A percentile compares a stretch with the other conserved stretches of the same genome.
phyloP scores from a whole-genome alignment of 148 eudicot genomes.

The Talinum fruticosum region DNA sequence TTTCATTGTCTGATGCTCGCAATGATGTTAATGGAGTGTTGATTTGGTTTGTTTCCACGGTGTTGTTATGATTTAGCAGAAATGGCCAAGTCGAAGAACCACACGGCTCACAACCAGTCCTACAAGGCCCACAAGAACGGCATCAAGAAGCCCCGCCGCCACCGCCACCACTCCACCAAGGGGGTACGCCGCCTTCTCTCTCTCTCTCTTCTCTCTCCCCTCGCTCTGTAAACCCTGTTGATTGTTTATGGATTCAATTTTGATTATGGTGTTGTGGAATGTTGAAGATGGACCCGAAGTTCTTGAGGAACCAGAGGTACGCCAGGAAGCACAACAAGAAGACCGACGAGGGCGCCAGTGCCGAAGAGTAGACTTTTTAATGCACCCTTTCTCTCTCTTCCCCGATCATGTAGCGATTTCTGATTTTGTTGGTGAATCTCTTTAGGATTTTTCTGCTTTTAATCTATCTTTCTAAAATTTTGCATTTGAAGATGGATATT shows the following conservation, averaged over 20 bases:
- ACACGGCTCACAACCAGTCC: conserved; percentile 88
- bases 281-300: conserved; percentile 81
- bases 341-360: conserved; percentile 41
- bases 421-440: conserved; percentile 1
- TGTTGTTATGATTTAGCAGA: conserved; percentile 9
- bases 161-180: conserved; percentile 80
- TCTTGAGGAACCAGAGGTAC: conserved; percentile 91
- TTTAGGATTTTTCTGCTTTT: not conserved
- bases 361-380: conserved; percentile 45
- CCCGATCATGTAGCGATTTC: not conserved
- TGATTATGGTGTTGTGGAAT: not conserved
- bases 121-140: conserved; percentile 80
- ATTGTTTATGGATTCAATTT: not conserved
- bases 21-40: not conserved
- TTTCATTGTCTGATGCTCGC: not conserved
- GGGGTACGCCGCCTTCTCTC: conserved; percentile 44
- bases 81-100: conserved; percentile 93
- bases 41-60: not conserved
- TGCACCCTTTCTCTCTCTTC: too few relatives aligned
- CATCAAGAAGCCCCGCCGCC: conserved; percentile 77
- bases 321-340: conserved; percentile 91
- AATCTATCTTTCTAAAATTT: not conserved
- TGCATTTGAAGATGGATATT: not conserved
- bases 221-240: not conserved
- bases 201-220: not conserved